Evolutionary conservation across 305 asterid genomes (phyloP), one percentile per base, ranked within the genome.

Genomic region (Withania somnifera): DNA sequence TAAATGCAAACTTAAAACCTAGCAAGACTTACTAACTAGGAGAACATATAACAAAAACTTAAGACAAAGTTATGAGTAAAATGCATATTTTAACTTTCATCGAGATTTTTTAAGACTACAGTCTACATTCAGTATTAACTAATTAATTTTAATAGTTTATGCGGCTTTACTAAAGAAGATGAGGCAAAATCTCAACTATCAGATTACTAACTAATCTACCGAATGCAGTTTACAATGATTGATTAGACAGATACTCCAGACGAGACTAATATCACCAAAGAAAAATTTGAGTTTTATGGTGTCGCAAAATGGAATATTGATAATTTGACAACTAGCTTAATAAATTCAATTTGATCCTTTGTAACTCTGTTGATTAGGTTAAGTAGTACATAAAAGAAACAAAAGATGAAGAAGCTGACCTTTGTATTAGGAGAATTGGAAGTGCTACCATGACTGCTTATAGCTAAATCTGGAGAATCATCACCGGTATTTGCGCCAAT

Each of bases 401-500:
- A 7, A 50, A 24, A 47, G 15, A 15, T 38, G 30, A 83, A 36
- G 5, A 63, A 6, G 36, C 87, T 87, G 8, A 91, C 98, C 94
- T 91, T 85, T 5, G 89, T 79, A 83, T 61, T 76, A 34, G 84
- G 84, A 57, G 89, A 86, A 84, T 77, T 83, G 89, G 88, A 83
- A 85, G 83, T 78, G 67, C 86, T 87, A 32, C 67, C 77, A 36
- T 76, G 84, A 78, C 82, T 61, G 81, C 66, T 50, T 22, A 84
- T 66, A 6, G 93, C 86, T 78, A 89, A 82, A 61, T 80, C 87
- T 54, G 45, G 15, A 22, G 90, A 82, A 86, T 85, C 91, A 86
- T 53, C 88, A n/a, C 85, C 90, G 89, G 83, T 88, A n/a, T 73
- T 30, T 52, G n/a, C 91, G 81, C 71, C 88, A 57, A 40, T 88